phyloP scores from a whole-genome alignment of 306 rosid species.

The Geum urbanum region DNA sequence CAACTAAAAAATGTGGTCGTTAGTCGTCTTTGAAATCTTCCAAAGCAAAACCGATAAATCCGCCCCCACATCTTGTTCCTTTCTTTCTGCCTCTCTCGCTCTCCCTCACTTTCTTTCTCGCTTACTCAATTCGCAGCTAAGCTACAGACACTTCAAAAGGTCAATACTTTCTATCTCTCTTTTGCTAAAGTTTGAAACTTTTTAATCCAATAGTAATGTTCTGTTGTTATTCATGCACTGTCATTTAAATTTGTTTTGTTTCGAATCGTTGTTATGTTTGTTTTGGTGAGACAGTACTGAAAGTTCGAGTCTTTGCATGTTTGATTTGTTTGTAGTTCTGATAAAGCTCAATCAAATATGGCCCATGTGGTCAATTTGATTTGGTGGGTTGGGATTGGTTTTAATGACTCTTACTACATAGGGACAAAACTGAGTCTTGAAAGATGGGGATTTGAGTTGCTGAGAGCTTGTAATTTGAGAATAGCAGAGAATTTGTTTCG shows the following conservation, averaged over 20 bases:
- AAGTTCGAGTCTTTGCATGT: background rate
- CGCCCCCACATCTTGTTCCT: conserved; percentile 8
- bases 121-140: background rate
- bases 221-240: background rate
- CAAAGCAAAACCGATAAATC: background rate
- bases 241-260: conserved; percentile 11
- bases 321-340: background rate
- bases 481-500: background rate
- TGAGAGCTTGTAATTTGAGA: conserved; percentile 8
- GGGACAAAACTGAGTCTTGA: background rate
- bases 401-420: background rate
- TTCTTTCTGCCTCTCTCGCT: too few relatives aligned
- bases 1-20: conserved; percentile 11
- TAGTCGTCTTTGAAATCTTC: conserved; percentile 15
- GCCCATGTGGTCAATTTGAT: background rate
- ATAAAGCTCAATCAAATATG: background rate
- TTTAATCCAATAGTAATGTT: background rate
- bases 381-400: background rate
- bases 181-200: background rate
- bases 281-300: background rate
- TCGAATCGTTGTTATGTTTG: background rate
- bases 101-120: background rate
- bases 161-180: conserved; percentile 1
- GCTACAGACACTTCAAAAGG: conserved; percentile 16
- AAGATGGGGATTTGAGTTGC: background rate